phyloP scores from a whole-genome alignment of 495 filamentous ascomycete genomes.

The Penicillium salamii region DNA sequence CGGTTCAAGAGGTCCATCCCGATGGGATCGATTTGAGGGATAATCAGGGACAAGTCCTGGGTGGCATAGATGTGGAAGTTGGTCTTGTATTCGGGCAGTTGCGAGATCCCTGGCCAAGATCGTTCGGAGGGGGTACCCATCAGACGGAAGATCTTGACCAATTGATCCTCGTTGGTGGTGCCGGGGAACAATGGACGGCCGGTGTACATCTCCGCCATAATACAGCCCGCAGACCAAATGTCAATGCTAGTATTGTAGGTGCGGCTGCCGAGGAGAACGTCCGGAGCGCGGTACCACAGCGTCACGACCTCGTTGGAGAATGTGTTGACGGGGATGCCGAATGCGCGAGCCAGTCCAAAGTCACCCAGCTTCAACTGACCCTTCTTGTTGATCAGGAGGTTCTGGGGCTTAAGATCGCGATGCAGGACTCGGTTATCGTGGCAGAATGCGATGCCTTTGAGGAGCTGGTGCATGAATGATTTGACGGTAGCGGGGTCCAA shows the following conservation, averaged over 20 bases:
- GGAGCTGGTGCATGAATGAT: conserved; percentile 94
- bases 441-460: conserved; percentile 93
- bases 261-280: conserved; percentile 83
- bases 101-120: conserved; percentile 86
- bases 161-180: conserved; percentile 94
- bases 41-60: conserved; percentile 77
- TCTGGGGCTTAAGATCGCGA: conserved; percentile 95
- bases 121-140: conserved; percentile 95
- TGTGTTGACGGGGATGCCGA: conserved; percentile 96
- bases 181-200: conserved; percentile 91
- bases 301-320: conserved; percentile 98
- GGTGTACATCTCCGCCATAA: conserved; percentile 98
- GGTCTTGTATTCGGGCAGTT: conserved; percentile 91
- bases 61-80: conserved; percentile 95
- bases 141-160: conserved; percentile 91
- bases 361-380: conserved; percentile 91
- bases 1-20: conserved; percentile 82
- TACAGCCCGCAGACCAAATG: conserved; percentile 96
- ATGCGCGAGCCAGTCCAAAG: conserved; percentile 88
- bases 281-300: conserved; percentile 92
- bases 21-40: conserved; percentile 83
- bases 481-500: conserved; percentile 86
- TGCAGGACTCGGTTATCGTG: conserved; percentile 94
- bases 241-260: conserved; percentile 98
- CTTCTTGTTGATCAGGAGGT: conserved; percentile 90